These are phyloP conservation scores for Papiliotrema fonsecae DNA, from an alignment of 1,284 basidiomycete species.

Conservation along the genomic window DNA sequence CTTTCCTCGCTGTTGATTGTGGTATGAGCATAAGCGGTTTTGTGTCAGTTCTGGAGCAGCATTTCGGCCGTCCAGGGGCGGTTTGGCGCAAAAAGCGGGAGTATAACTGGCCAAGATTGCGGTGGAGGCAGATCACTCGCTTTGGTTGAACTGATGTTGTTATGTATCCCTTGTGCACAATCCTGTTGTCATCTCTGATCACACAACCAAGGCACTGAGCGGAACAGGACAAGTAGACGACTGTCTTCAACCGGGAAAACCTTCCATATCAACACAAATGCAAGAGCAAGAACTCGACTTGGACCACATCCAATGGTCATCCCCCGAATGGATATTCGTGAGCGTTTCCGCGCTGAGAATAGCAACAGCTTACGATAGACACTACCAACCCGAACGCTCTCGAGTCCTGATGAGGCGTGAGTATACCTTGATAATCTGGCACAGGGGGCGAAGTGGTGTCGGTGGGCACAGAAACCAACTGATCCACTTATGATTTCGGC, in stretches of 20 bases:
- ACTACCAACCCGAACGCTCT: slow-evolving; percentile 1
- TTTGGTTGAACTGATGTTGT: neutral
- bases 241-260: neutral
- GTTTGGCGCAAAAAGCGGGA: too few relatives aligned
- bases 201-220: too few relatives aligned
- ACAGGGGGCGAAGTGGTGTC: too few relatives aligned
- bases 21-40: neutral
- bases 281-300: slow-evolving; percentile 33
- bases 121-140: neutral
- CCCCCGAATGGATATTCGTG: slow-evolving; percentile 34
- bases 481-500: neutral
- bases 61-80: too few relatives aligned
- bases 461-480: too few relatives aligned
- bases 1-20: slow-evolving; percentile 5
- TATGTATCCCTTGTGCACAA: too few relatives aligned
- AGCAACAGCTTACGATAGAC: neutral
- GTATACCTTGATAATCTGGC: neutral
- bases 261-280: too few relatives aligned
- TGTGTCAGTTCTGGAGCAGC: too few relatives aligned
- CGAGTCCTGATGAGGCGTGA: slow-evolving; percentile 8
- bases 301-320: slow-evolving; percentile 45
- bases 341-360: neutral
- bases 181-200: too few relatives aligned
- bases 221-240: too few relatives aligned
- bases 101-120: neutral